Conservation (phyloP, 139 green algal genomes). For the Desmodesmus armatus region DNA sequence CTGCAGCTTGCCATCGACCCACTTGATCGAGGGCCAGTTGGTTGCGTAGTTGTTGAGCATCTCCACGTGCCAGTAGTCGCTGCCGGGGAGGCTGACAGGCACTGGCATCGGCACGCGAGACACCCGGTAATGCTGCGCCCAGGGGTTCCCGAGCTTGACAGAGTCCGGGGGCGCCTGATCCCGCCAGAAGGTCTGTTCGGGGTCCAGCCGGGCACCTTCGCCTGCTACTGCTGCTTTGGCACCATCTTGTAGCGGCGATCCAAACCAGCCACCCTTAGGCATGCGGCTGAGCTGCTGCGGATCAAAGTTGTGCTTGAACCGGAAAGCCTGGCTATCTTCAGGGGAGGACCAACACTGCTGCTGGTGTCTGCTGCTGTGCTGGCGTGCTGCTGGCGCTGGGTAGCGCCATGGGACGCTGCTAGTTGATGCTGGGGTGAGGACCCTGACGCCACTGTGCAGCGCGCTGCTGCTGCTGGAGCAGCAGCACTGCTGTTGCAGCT, state of each 20-base stretch:
- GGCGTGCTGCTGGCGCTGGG: neutral
- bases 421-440: slow-evolving; percentile 3
- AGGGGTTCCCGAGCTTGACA: slow-evolving; percentile 3
- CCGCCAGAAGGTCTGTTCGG: slow-evolving; percentile 9
- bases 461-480: too few species aligned
- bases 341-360: neutral
- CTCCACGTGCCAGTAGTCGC: slow-evolving; percentile 42
- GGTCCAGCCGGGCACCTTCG: neutral
- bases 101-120: neutral
- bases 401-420: neutral
- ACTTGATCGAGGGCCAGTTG: slow-evolving; percentile 28
- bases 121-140: slow-evolving; percentile 28
- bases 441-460: neutral
- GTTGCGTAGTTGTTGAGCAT: slow-evolving; percentile 25
- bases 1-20: slow-evolving; percentile 4
- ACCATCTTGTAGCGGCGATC: neutral
- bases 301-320: slow-evolving; percentile 33
- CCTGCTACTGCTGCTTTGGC: too few species aligned
- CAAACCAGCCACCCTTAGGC: slow-evolving; percentile 12
- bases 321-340: slow-evolving; percentile 13
- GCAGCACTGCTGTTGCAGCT: too few species aligned
- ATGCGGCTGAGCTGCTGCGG: slow-evolving; percentile 1
- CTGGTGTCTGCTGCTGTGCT: neutral
- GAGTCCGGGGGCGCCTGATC: neutral
- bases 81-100: slow-evolving; percentile 23